Percentiles rank a stretch among this genome's conserved stretches.
phyloP scores from a whole-genome alignment of 2,329 filamentous ascomycete species.

The Trichoderma atrobrunneum region DNA sequence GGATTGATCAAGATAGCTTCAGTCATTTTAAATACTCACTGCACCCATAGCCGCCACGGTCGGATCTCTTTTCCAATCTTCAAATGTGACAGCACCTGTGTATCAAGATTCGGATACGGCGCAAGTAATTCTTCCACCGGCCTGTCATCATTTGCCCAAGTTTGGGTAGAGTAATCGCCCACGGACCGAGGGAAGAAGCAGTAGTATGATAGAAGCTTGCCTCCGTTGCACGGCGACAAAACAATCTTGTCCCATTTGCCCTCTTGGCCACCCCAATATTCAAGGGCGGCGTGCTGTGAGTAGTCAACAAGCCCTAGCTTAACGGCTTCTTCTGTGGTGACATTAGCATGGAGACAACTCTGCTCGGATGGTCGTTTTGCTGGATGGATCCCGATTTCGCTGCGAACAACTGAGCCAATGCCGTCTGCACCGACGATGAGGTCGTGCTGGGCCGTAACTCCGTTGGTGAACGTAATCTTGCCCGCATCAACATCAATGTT shows the following conservation, averaged over 20 bases:
- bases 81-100: slow-evolving; percentile 55
- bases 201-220: slow-evolving; percentile 65
- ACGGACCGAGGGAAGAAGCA: slow-evolving; percentile 60
- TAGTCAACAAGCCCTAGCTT: slow-evolving; percentile 61
- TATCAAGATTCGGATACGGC: slow-evolving; percentile 59
- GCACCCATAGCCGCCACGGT: slow-evolving; percentile 63
- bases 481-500: slow-evolving; percentile 52
- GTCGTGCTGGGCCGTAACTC: slow-evolving; percentile 50
- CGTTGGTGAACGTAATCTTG: slow-evolving; percentile 53
- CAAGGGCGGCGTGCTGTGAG: slow-evolving; percentile 56
- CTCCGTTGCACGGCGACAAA: slow-evolving; percentile 64
- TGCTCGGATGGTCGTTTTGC: slow-evolving; percentile 58
- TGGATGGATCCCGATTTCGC: slow-evolving; percentile 60
- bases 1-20: not conserved
- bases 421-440: slow-evolving; percentile 64
- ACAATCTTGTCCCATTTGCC: slow-evolving; percentile 67
- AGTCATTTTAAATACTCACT: slow-evolving; percentile 33
- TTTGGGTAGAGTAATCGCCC: slow-evolving; percentile 60
- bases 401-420: slow-evolving; percentile 63
- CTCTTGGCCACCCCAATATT: slow-evolving; percentile 69
- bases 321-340: slow-evolving; percentile 58
- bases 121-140: slow-evolving; percentile 58
- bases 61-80: slow-evolving; percentile 60
- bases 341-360: slow-evolving; percentile 64
- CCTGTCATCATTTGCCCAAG: slow-evolving; percentile 53